These are phyloP conservation scores for Endocarpon pusillum DNA, from an alignment of 495 filamentous ascomycete species.

Conservation along the genomic window DNA sequence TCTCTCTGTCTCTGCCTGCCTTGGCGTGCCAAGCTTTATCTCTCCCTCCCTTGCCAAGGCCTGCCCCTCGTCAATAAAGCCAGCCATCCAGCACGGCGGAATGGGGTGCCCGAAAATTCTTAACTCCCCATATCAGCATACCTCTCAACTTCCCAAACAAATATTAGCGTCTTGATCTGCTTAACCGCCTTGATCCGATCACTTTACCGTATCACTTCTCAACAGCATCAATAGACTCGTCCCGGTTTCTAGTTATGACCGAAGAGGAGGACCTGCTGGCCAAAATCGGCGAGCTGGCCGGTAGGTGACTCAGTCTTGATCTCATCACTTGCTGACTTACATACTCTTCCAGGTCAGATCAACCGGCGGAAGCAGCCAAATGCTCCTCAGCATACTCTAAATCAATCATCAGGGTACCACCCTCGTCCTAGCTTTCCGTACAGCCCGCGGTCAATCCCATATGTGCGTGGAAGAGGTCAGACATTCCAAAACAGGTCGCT, in stretches of 20 bases:
- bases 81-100: background rate
- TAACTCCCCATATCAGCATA: background rate
- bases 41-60: background rate
- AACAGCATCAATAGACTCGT: constrained; percentile 10
- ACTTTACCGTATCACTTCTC: constrained; percentile 3
- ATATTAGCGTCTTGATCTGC: background rate
- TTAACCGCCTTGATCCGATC: constrained; percentile 5
- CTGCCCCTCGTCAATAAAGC: background rate
- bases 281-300: constrained; percentile 59
- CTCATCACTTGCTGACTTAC: constrained; percentile 15
- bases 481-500: constrained; percentile 57
- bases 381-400: constrained; percentile 14
- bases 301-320: constrained; percentile 26
- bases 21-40: too few relatives aligned
- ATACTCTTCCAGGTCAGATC: constrained; percentile 48
- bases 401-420: constrained; percentile 7
- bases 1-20: too few relatives aligned
- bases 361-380: constrained; percentile 63
- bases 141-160: background rate
- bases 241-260: too few relatives aligned
- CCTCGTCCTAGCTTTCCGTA: constrained; percentile 20
- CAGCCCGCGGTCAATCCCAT: constrained; percentile 26
- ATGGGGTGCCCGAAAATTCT: background rate
- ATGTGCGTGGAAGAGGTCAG: constrained; percentile 22
- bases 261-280: constrained; percentile 59